Conservation (phyloP, 2,329 filamentous ascomycete genomes). For the Aspergillus tubingensis region DNA sequence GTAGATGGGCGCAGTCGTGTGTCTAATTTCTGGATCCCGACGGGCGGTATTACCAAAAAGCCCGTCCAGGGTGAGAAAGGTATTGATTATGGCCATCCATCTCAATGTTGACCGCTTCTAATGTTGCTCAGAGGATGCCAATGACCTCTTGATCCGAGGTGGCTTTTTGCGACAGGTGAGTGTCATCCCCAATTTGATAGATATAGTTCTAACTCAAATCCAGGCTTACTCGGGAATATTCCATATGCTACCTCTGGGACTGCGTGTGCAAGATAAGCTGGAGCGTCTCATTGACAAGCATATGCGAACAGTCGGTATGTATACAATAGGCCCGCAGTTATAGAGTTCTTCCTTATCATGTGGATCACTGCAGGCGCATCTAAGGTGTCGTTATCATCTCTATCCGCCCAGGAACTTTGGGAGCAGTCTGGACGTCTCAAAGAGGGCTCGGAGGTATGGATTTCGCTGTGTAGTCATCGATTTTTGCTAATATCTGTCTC, state of each 20-base stretch:
- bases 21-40: conserved; percentile 78
- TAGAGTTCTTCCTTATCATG: neutral
- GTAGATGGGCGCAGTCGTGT: conserved; percentile 61
- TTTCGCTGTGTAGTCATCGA: conserved; percentile 22
- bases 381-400: conserved; percentile 76
- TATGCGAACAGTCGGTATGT: conserved; percentile 72
- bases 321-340: conserved; percentile 15
- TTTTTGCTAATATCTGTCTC: neutral
- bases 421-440: conserved; percentile 77
- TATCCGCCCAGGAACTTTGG: conserved; percentile 86
- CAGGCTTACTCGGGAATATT: conserved; percentile 87
- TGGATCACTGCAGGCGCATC: conserved; percentile 64
- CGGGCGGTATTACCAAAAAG: conserved; percentile 63
- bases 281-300: conserved; percentile 83
- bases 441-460: conserved; percentile 68
- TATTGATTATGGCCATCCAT: conserved; percentile 15
- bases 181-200: neutral
- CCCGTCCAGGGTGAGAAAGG: conserved; percentile 52
- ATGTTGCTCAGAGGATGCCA: conserved; percentile 55
- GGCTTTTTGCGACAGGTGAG: conserved; percentile 72
- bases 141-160: conserved; percentile 67
- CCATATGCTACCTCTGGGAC: conserved; percentile 83
- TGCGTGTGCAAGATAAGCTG: conserved; percentile 84
- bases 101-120: neutral
- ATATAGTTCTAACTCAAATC: neutral